phyloP scores from a whole-genome alignment of 2,329 filamentous ascomycete genomes.

The Stachybotrys chartarum region DNA sequence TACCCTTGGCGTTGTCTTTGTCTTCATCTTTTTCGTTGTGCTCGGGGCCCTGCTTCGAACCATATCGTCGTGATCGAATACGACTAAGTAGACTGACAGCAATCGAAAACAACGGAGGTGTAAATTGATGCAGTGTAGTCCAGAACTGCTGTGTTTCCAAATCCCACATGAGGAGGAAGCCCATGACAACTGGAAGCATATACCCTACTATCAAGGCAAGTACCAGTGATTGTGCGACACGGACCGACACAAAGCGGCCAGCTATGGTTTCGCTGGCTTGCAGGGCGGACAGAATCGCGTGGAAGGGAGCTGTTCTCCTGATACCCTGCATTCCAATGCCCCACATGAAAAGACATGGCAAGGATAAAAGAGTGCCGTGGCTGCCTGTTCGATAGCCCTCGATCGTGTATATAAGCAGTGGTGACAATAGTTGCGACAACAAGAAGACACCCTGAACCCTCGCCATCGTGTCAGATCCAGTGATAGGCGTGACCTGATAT shows the following conservation, averaged over 20 bases:
- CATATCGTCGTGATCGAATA: not conserved
- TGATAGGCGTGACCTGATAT: too few species aligned
- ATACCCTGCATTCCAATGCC: conserved; percentile 8
- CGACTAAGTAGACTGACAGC: not conserved
- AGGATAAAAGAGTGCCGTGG: conserved; percentile 4
- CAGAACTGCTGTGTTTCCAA: conserved; percentile 1
- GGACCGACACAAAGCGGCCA: not conserved
- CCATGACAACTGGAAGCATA: conserved; percentile 6
- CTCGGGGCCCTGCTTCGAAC: not conserved
- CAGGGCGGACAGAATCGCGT: conserved; percentile 3
- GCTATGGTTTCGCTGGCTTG: not conserved
- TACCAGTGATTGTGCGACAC: conserved; percentile 9
- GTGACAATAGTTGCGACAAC: conserved; percentile 9
- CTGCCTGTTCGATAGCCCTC: conserved; percentile 15
- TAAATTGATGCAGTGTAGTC: conserved; percentile 3
- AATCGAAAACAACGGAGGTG: conserved; percentile 5
- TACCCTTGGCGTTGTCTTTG: not conserved
- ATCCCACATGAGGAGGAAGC: conserved; percentile 1
- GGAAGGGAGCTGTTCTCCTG: conserved; percentile 5
- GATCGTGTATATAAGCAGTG: conserved; percentile 14
- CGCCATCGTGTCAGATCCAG: not conserved
- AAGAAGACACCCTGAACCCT: not conserved
- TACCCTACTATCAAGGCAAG: conserved; percentile 9
- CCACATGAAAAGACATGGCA: conserved; percentile 8
- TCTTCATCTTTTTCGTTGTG: not conserved